Base-by-base conservation (phyloP, 2,329 filamentous ascomycete species). In the Aspergillus quadricinctus region DNA sequence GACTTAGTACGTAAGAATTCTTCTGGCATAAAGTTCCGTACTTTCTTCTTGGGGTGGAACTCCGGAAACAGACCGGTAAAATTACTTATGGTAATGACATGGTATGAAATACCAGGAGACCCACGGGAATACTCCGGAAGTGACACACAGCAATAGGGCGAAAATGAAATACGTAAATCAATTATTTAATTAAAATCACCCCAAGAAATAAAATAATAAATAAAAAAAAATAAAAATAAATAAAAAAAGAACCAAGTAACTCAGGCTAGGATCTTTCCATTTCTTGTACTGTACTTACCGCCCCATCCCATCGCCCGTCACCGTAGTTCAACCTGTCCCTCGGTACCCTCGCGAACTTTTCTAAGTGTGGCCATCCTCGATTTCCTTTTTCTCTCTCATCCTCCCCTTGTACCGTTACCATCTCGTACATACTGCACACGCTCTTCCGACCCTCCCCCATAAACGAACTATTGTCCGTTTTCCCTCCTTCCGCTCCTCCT, bases 1-100 rank as follows among this genome's bases (percentile, higher is more conserved):
- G 11, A 48, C 17, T 50, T 35, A 46, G 43, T 46, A 46, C 21
- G 43, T 46, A 46, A 46, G 43, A 9, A 27, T 27, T 46, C 43
- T 17, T 46, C 4, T 17, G 43, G 10, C 43, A 46, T 17, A 27
- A 55, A 52, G 48, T 60, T 61, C 57, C 56, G 63, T 65, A 65
- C 63, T 65, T 65, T 64, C 57, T 61, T 58, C 53, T 58, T 63
- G 49, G 49, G 19, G 61, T 61, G 58, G 60, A 50, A 58, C 61
- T 61, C 60, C 64, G 65, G 62, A 68, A 70, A 69, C 66, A 66
- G 64, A 63, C 63, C 58, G 62, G 67, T 71, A 69, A 61, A 54
- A 40, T 56, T 64, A 66, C 63, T 17, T 49, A 37, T 56, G 48
- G 61, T 64, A 45, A 64, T 61, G 57, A 66, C 64, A 25, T 29